phyloP scores from a whole-genome alignment of 306 rosid genomes.

The Calophaca sinica region DNA sequence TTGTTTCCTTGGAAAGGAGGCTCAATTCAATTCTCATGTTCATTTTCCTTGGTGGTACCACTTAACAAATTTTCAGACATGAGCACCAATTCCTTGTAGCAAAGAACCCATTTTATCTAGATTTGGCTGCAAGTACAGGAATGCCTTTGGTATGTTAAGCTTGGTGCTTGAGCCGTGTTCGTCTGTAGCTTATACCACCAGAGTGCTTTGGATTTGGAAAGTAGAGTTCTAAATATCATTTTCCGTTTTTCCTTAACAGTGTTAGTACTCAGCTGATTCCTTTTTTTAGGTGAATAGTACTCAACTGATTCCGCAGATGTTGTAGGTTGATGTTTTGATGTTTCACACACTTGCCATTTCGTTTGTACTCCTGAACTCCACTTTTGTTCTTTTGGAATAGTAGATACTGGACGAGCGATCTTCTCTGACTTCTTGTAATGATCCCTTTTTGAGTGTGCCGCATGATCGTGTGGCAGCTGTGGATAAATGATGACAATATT shows the following conservation, averaged over 20 bases:
- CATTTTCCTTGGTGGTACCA: slow-evolving; percentile 46
- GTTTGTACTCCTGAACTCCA: not conserved
- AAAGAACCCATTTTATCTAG: slow-evolving; percentile 38
- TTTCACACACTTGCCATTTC: not conserved
- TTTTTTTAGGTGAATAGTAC: not conserved
- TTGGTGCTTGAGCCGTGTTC: slow-evolving; percentile 21
- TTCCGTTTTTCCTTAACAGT: not conserved
- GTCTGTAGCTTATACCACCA: slow-evolving; percentile 30
- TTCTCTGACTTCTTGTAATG: slow-evolving; percentile 3
- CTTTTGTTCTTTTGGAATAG: slow-evolving; percentile 9
- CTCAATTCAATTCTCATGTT: slow-evolving; percentile 30
- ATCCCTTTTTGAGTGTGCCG: not conserved
- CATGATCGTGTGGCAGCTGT: not conserved
- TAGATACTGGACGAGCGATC: not conserved
- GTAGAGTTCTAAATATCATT: slow-evolving; percentile 29
- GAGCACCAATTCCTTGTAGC: slow-evolving; percentile 41
- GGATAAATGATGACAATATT: not conserved
- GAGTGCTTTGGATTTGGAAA: slow-evolving; percentile 43
- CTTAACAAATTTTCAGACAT: slow-evolving; percentile 51
- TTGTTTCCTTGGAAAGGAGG: slow-evolving; percentile 42
- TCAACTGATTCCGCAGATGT: slow-evolving; percentile 21
- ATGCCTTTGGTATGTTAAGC: slow-evolving; percentile 38
- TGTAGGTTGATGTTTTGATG: slow-evolving; percentile 28
- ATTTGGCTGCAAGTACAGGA: slow-evolving; percentile 37
- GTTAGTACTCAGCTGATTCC: not conserved